Base-by-base conservation (phyloP, 345 rosid species). In the Excoecaria agallocha region DNA sequence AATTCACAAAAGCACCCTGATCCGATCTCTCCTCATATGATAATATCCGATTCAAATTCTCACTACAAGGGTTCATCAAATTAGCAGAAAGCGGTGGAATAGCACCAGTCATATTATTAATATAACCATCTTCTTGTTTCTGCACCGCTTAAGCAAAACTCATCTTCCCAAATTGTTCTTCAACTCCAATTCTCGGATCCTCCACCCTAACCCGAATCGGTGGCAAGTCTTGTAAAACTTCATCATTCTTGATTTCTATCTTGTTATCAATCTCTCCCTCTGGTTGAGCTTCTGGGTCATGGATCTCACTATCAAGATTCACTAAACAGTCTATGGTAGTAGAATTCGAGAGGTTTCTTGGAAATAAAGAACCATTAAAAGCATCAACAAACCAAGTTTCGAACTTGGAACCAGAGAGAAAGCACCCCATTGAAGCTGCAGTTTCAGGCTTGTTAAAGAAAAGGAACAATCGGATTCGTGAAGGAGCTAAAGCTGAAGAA, bases 311-410 rank as follows among this genome's bases (percentile, higher is more conserved):
- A 19, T 86, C 89, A 38, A 89, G 90, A 86, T 84, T 86, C 69
- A 90, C 71, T 48, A 94, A 82, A 66, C 81, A 81, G 4, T 79
- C 85, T 68, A 84, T 71, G 60, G 91, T 75, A 19, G 88, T 88
- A 30, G 97, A 85, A 70, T 93, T 94, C 0, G 96, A 91, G 39
- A 81, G 61, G 45, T 90, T 88, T 12, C 91, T 83, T 37, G 94
- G 94, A 55, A 93, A 80, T 61, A 91, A 68, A 9, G 93, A 80
- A 22, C 87, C 89, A 74, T 91, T 94, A 69, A 91, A 86, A 15
- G 93, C 96, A 72, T 94, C 96, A 3, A 91, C 87, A 68, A 94
- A 90, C 98, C 96, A 94, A 0, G 90, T 86, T 60, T 93, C 93
- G 1, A 91, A 90, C 79, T 91, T 91, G 19, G 92, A 79, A 58